Percentiles rank a stretch among this genome's conserved stretches.
phyloP scores from a whole-genome alignment of 768 basidiomycete genomes.

The Rhizopogon vulgaris region DNA sequence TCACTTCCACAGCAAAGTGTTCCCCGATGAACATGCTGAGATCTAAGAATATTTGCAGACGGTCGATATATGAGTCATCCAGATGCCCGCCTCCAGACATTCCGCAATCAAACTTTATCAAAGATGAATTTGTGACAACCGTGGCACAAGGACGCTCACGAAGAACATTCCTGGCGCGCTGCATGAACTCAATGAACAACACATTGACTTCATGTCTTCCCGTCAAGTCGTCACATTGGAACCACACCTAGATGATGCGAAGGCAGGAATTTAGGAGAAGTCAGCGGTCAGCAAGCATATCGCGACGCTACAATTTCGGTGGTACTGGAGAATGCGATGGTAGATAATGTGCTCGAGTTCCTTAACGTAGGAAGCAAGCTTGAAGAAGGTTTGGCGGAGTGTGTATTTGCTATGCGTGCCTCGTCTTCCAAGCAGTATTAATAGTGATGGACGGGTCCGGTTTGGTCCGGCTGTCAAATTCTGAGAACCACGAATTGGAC shows the following conservation, averaged over 20 bases:
- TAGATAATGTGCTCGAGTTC: slow-evolving; percentile 35
- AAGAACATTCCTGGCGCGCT: slow-evolving; percentile 22
- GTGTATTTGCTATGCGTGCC: slow-evolving; percentile 27
- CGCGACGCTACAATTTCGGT: slow-evolving; percentile 26
- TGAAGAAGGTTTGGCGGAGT: slow-evolving; percentile 25
- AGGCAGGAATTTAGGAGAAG: slow-evolving; percentile 30
- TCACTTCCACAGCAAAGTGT: slow-evolving; percentile 22
- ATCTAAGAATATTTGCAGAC: slow-evolving; percentile 23
- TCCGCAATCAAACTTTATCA: slow-evolving; percentile 19
- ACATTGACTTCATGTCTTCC: slow-evolving; percentile 27
- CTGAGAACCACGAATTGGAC: no score
- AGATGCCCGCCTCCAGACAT: slow-evolving; percentile 21
- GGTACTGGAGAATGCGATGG: slow-evolving; percentile 31
- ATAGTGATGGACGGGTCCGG: no score
- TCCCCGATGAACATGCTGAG: slow-evolving; percentile 26
- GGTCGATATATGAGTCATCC: slow-evolving; percentile 25
- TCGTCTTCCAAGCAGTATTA: slow-evolving; percentile 21
- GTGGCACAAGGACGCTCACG: slow-evolving; percentile 26
- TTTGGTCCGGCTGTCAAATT: no score
- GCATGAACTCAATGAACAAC: slow-evolving; percentile 31
- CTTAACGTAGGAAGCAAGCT: slow-evolving; percentile 26
- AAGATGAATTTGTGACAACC: slow-evolving; percentile 19
- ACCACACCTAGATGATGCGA: slow-evolving; percentile 31
- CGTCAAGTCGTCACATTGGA: slow-evolving; percentile 15
- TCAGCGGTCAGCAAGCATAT: slow-evolving; percentile 26